These are phyloP conservation scores for Sisymbrium irio DNA, from an alignment of 345 rosid genomes.

Conservation along the genomic window DNA sequence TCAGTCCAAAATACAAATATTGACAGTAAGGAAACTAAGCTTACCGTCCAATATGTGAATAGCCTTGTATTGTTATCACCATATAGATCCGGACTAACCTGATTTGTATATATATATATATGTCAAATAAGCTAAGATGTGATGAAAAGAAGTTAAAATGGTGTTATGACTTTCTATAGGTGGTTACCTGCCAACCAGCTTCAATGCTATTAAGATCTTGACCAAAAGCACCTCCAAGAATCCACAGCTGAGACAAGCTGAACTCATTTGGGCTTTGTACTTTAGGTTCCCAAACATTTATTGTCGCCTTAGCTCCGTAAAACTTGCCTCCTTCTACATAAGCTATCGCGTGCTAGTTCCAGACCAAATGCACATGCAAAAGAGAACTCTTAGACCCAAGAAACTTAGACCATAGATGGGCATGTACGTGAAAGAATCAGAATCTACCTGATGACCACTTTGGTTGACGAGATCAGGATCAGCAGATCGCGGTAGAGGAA, in stretches of 20 bases:
- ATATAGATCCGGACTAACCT: conserved; percentile 75
- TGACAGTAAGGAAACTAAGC: conserved; percentile 7
- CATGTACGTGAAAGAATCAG: background rate
- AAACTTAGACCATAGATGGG: background rate
- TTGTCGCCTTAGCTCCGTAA: conserved; percentile 66
- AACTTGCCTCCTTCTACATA: conserved; percentile 66
- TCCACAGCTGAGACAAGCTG: conserved; percentile 75
- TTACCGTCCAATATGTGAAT: conserved; percentile 82
- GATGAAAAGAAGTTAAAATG: background rate
- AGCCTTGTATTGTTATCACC: conserved; percentile 75
- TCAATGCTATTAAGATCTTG: conserved; percentile 75
- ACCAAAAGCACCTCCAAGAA: conserved; percentile 68
- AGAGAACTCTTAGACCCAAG: background rate
- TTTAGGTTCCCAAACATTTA: conserved; percentile 76
- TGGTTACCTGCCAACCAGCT: conserved; percentile 71
- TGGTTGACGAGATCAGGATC: conserved; percentile 48
- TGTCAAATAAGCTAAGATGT: background rate
- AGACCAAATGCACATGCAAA: conserved; percentile 8
- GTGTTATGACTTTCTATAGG: background rate
- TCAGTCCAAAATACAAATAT: background rate
- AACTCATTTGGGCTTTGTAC: conserved; percentile 62
- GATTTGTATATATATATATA: conserved; percentile 12
- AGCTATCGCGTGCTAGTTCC: conserved; percentile 57
- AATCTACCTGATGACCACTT: conserved; percentile 49
- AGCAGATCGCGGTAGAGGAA: conserved; percentile 59